Conservation (phyloP, 805 yeast genomes). For the Torulaspora gathmanii region DNA sequence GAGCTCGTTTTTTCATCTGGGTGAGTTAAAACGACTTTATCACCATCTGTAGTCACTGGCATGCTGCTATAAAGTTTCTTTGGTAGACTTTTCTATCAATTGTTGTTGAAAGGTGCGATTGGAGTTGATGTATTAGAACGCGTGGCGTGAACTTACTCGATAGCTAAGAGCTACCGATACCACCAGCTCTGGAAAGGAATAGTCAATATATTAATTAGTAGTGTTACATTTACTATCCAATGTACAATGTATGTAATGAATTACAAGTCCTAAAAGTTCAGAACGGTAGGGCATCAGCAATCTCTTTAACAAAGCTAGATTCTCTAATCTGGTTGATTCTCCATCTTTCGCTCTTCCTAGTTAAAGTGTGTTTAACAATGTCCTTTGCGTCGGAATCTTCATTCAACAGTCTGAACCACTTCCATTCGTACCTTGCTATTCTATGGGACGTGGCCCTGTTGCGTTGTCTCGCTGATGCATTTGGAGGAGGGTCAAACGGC, state of each 20-base stretch:
- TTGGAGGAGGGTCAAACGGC: slow-evolving; percentile 87
- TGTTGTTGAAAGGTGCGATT: neutral
- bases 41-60: slow-evolving; percentile 65
- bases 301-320: slow-evolving; percentile 19
- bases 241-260: neutral
- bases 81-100: neutral
- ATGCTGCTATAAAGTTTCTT: slow-evolving; percentile 30
- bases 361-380: slow-evolving; percentile 30
- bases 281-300: slow-evolving; percentile 10
- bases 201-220: neutral
- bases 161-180: neutral
- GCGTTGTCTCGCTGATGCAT: slow-evolving; percentile 36
- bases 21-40: slow-evolving; percentile 55
- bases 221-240: slow-evolving; percentile 4
- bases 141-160: neutral
- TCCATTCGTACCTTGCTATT: slow-evolving; percentile 91
- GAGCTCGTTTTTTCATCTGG: slow-evolving; percentile 48
- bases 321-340: slow-evolving; percentile 23
- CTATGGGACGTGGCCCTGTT: slow-evolving; percentile 63
- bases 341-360: slow-evolving; percentile 34
- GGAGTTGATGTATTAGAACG: neutral
- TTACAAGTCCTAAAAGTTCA: neutral
- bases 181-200: neutral
- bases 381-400: slow-evolving; percentile 29
- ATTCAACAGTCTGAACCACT: slow-evolving; percentile 55